Evolutionary conservation across 352 stramenopile species (phyloP), one percentile per base, ranked within the genome.

Genomic region (Phytophthora kernoviae): DNA sequence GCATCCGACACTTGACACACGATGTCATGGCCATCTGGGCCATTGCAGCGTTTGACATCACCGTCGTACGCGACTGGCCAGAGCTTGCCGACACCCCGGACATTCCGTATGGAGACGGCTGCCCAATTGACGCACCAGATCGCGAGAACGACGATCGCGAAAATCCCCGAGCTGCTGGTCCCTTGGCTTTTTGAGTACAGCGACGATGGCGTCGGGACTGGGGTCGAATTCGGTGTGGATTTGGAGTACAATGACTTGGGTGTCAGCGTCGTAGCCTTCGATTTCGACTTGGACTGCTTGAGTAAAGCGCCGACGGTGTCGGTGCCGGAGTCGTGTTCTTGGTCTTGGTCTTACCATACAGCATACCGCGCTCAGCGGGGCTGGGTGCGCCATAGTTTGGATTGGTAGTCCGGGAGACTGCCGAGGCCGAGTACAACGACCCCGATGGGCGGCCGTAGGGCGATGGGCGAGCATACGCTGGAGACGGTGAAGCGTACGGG

Each of bases 1-100:
- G 81, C 50, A 68, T 70, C 15, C 56, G 42, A 46, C 84, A 93
- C 45, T 88, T 73, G 44, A 73, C 41, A 34, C 84, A 93, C 36
- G 43, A 67, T 5, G 58, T 68, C 54, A 60, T 63, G 9, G 44
- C 32, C 21, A 37, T 48, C 15, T 64, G 39, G 33, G 37, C 49
- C 17, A 51, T 33, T 7, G 34, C 20, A 3, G 24, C 46, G 20
- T 54, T 67, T 7, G 41, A 37, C 21, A 44, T 18, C 18, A 55
- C 39, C 1, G 44, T 42, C 32, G 54, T 58, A 24, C 45, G 34
- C n/a, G 62, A 66, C 21, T 57, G 49, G 6, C 49, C 30, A 9
- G 62, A 66, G 27, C 24, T 52, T 10, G 41, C 41, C 0, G 54
- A 73, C 46, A 34, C 49, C 5, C 41, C 53, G 9, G 65, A 65